Base-by-base conservation (phyloP, 208 protist species). In the Phytomonas sp. region DNA sequence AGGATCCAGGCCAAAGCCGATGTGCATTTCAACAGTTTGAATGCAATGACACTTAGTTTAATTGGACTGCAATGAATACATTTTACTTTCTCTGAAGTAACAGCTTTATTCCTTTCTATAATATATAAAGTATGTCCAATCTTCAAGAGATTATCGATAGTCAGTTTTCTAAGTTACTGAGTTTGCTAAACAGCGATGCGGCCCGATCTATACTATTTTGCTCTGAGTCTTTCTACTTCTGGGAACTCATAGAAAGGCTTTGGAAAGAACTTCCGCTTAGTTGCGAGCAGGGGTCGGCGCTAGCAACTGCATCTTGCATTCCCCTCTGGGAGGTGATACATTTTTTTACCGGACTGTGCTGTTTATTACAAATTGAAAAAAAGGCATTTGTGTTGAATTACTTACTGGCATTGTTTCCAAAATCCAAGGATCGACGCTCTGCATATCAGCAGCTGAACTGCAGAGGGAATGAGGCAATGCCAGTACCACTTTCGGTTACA, bases 321-420 rank as follows among this genome's bases (percentile, higher is more conserved):
- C 79, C 87, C 17, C 15, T 95, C 4, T 95, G 90, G 90, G 90
- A 95, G 46, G 62, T 88, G 66, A 67, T 91, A 15, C 85, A 91
- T 66, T 80, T 83, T 64, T 74, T 83, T 61, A 82, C 77, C 26
- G 73, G 81, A 59, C 53, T 40, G 17, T 81, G 82, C 53, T 66
- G 61, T 29, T 63, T 69, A 5, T 51, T 79, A 13, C 20, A 32
- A 40, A 65, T 56, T 20, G 26, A 51, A 11, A 30, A 63, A 62
- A 89, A 71, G 69, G 82, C 77, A 0, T 75, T 87, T 68, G 75
- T 82, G 30, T 51, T 93, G 13, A 80, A 72, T 56, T 60, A 84
- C 23, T 67, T 94, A 26, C 85, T 78, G 11, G 56, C 80, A 11
- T 67, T 93, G 62, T 95, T 93, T 68, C 80, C 87, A 0, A 95